phyloP scores from a whole-genome alignment of 768 basidiomycete genomes.

The Lactarius hengduanensis region DNA sequence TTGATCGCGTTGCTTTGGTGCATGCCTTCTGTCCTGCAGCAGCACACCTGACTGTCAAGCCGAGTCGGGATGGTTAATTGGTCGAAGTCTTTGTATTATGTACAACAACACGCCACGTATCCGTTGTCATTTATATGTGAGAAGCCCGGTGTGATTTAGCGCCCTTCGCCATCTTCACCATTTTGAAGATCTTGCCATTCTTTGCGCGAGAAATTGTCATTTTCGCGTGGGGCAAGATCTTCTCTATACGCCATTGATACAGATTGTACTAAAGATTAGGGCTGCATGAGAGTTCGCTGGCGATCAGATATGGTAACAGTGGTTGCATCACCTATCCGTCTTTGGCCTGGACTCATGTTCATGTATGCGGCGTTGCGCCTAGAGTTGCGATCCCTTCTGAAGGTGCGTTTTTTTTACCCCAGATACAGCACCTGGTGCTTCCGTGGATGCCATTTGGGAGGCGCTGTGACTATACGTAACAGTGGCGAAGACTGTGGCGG shows the following conservation, averaged over 20 bases:
- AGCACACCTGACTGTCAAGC: conserved; percentile 27
- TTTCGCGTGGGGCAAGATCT: not conserved
- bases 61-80: conserved; percentile 26
- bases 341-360: not conserved
- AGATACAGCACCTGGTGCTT: not conserved
- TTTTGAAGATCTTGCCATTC: conserved; percentile 1
- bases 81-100: conserved; percentile 26
- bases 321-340: not conserved
- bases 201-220: not conserved
- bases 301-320: not conserved
- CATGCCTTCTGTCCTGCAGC: conserved; percentile 14
- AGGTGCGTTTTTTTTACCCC: not conserved
- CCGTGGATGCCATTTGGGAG: not conserved
- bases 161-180: not conserved
- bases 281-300: not conserved
- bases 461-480: not conserved
- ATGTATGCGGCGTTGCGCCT: not conserved
- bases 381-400: not conserved
- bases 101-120: conserved; percentile 19
- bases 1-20: conserved; percentile 16
- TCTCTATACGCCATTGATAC: not conserved
- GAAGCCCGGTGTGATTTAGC: not conserved
- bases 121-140: conserved; percentile 18
- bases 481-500: not conserved
- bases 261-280: not conserved